Conservation (phyloP, 2,329 filamentous ascomycete genomes). For the Hypoxylon sp. region DNA sequence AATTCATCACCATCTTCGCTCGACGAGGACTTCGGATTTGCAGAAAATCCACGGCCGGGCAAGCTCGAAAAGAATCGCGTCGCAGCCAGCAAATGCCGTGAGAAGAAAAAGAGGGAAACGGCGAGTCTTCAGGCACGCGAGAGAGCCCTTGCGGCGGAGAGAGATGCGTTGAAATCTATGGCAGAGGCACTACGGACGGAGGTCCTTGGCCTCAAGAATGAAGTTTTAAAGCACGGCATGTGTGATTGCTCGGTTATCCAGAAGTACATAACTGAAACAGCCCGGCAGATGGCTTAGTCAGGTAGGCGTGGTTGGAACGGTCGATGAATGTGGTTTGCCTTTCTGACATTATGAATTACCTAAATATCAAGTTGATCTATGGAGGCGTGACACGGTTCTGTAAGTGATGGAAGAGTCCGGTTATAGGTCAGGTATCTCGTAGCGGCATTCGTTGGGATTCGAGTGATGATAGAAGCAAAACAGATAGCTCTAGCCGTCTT, state of each 20-base stretch:
- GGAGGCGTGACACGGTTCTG: too few species aligned
- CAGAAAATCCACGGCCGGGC: not conserved
- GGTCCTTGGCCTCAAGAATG: constrained; percentile 22
- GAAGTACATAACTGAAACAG: constrained; percentile 25
- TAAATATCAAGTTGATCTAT: constrained; percentile 9
- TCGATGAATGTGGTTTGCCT: not conserved
- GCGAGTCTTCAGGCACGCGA: constrained; percentile 18
- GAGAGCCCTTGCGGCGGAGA: not conserved
- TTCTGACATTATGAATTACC: not conserved
- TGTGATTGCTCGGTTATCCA: constrained; percentile 24
- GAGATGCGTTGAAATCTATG: constrained; percentile 22
- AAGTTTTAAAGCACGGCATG: constrained; percentile 24
- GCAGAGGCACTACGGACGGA: constrained; percentile 20
- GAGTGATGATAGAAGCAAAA: not conserved
- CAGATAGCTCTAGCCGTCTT: not conserved
- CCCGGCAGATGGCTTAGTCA: constrained; percentile 6
- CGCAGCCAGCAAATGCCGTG: constrained; percentile 23
- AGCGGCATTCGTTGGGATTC: not conserved
- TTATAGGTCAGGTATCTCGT: not conserved
- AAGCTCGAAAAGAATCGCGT: constrained; percentile 27
- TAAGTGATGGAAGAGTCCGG: not conserved
- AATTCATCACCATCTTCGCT: not conserved
- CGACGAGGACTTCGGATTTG: not conserved
- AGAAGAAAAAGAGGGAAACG: constrained; percentile 21
- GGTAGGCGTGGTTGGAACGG: not conserved